phyloP scores from a whole-genome alignment of 805 yeast species.

The Candida methanosorbosa region DNA sequence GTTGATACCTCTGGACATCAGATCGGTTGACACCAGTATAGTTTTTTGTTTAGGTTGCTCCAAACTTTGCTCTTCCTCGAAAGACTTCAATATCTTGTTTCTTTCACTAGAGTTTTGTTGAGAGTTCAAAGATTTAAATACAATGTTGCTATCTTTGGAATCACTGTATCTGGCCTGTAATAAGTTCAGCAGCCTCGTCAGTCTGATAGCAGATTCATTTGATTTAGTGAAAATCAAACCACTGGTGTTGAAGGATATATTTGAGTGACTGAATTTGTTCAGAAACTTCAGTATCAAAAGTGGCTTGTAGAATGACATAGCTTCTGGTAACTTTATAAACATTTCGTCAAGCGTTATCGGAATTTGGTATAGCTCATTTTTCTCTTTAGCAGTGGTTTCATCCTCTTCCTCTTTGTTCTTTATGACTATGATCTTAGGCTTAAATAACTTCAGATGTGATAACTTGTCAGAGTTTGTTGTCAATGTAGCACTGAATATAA shows the following conservation, averaged over 20 bases:
- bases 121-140: constrained; percentile 46
- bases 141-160: constrained; percentile 3
- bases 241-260: constrained; percentile 13
- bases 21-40: constrained; percentile 72
- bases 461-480: constrained; percentile 89
- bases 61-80: constrained; percentile 40
- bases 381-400: constrained; percentile 32
- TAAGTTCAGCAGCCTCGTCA: constrained; percentile 50
- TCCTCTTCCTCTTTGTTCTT: constrained; percentile 42
- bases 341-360: constrained; percentile 40
- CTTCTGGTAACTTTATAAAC: constrained; percentile 18
- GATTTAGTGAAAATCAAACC: constrained; percentile 63
- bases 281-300: constrained; percentile 56
- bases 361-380: constrained; percentile 49
- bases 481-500: constrained; percentile 87
- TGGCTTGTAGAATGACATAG: constrained; percentile 54
- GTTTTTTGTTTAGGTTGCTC: constrained; percentile 11
- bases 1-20: constrained; percentile 95
- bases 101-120: constrained; percentile 47
- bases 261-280: constrained; percentile 14
- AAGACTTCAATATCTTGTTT: constrained; percentile 47
- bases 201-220: constrained; percentile 80
- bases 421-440: constrained; percentile 70
- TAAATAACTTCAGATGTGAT: constrained; percentile 55
- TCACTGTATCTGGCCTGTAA: constrained; percentile 22